Conservation (phyloP, 805 yeast species). For the Candida nitratophila region DNA sequence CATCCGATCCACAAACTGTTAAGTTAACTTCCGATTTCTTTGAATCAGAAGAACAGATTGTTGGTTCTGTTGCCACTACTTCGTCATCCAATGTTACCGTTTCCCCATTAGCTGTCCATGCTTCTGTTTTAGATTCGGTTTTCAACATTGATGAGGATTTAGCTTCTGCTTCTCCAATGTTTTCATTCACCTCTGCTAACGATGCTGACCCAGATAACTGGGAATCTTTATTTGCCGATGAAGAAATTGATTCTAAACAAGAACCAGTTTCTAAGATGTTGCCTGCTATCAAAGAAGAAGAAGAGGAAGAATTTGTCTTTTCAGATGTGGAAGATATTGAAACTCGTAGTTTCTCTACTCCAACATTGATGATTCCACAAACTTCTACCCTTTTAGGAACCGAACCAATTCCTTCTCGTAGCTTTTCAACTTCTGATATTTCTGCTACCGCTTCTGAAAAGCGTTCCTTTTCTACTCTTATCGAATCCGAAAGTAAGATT, state of each 20-base stretch:
- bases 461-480: slow-evolving; percentile 19
- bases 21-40: not conserved
- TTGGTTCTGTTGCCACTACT: slow-evolving; percentile 2
- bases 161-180: slow-evolving; percentile 47
- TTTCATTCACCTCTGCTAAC: slow-evolving; percentile 13
- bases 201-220: slow-evolving; percentile 31
- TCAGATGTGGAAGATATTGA: slow-evolving; percentile 2
- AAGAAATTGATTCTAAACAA: not conserved
- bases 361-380: not conserved
- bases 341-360: not conserved
- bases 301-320: slow-evolving; percentile 9
- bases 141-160: slow-evolving; percentile 32
- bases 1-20: slow-evolving; percentile 1
- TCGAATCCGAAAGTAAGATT: slow-evolving; percentile 24
- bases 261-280: slow-evolving; percentile 1
- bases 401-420: slow-evolving; percentile 7
- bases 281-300: not conserved
- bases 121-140: slow-evolving; percentile 45
- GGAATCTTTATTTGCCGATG: slow-evolving; percentile 51
- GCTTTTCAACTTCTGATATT: slow-evolving; percentile 1
- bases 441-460: slow-evolving; percentile 1
- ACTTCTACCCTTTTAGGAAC: slow-evolving; percentile 1
- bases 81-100: slow-evolving; percentile 15
- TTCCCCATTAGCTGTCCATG: slow-evolving; percentile 48
- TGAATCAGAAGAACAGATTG: not conserved